Evolutionary conservation across 768 basidiomycete genomes (phyloP), one percentile per base, ranked within the genome.

Genomic region (Asterophora parasitica): DNA sequence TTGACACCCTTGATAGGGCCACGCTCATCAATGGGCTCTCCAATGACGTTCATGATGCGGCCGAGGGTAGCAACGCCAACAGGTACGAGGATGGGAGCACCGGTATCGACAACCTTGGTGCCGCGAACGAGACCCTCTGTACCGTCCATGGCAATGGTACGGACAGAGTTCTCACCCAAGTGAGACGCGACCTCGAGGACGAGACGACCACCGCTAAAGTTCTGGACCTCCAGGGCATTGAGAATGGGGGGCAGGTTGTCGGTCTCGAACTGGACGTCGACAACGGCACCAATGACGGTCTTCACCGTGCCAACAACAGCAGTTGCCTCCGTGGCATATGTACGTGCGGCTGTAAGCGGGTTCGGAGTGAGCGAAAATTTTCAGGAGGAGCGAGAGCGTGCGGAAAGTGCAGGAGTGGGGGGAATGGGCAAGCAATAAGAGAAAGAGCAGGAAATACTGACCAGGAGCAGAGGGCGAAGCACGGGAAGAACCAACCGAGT

Each of bases 41-140:
- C 96, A 73, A 99, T 98, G 72, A 99, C 96, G 73, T 98, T 99
- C 92, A 99, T 98, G 81, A 99, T 99, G 64, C 96, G 92, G 42
- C 96, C 96, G 50, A 99, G 85, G 48, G 91, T 94, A 49, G 80
- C 91, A 52, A 81, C 82, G 55, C 96, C 96, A 63, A 99, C 96
- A 58, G 96, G 96, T 54, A 99, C 91, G 72, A 79, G 78, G 72
- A 99, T 99, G 70, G 96, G 96, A 42, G 85, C 76, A 66, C 96
- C 96, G 32, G 95, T 96, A 73, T 98, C 96, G 63, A 96, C 64
- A 63, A 98, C 96, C 76, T 85, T 92, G 70, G 94, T 89, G 42
- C 96, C 96, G 73, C 96, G 93, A 57, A 99, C 94, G 64, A 99
- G 90, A 89, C 96, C 96, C 73, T 96, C 96, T 44, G 96, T 99